Percentiles rank a stretch among this genome's conserved stretches.
Evolutionary conservation across 1,284 basidiomycete genomes (phyloP).

Genomic region (Hymenochaete sp.): DNA sequence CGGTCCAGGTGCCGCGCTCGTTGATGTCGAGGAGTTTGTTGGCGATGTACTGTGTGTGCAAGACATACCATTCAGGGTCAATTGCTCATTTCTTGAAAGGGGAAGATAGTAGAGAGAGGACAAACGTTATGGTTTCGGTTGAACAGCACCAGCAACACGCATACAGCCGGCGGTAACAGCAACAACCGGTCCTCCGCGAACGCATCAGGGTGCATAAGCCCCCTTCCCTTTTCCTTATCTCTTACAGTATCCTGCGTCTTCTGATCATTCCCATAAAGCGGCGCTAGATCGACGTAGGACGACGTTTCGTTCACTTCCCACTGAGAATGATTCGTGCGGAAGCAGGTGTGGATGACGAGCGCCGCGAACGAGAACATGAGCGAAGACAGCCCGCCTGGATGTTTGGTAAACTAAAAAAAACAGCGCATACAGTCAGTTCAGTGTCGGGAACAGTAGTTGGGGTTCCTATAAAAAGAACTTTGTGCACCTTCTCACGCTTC

Average conservation of each 20-base stretch:
- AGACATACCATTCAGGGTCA: too few species aligned
- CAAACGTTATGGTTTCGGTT: slow-evolving; percentile 43
- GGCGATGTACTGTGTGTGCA: slow-evolving; percentile 36
- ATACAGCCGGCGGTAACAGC: slow-evolving; percentile 42
- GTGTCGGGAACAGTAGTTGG: neutral
- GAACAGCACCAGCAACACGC: slow-evolving; percentile 43
- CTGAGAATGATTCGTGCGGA: slow-evolving; percentile 61
- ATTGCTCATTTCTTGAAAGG: neutral
- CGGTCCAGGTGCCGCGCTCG: slow-evolving; percentile 34
- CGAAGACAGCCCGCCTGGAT: slow-evolving; percentile 70
- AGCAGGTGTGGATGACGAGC: slow-evolving; percentile 74
- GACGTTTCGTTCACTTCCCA: slow-evolving; percentile 76
- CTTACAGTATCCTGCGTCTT: slow-evolving; percentile 25
- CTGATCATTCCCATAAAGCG: slow-evolving; percentile 35
- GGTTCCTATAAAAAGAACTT: too few species aligned
- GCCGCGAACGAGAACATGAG: slow-evolving; percentile 79
- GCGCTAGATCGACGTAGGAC: slow-evolving; percentile 72
- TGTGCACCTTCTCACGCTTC: slow-evolving; percentile 27
- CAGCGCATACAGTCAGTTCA: neutral
- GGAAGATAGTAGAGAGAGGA: slow-evolving; percentile 4
- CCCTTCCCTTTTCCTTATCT: slow-evolving; percentile 55
- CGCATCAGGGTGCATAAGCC: slow-evolving; percentile 57
- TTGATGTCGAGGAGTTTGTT: slow-evolving; percentile 45
- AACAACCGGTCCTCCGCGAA: slow-evolving; percentile 76
- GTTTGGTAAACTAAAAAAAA: slow-evolving; percentile 51